A percentile compares a stretch with the other conserved stretches of the same genome.
These are phyloP conservation scores for Fusarium mangiferae DNA, from an alignment of 2,329 filamentous ascomycete genomes.

Conservation along the genomic window DNA sequence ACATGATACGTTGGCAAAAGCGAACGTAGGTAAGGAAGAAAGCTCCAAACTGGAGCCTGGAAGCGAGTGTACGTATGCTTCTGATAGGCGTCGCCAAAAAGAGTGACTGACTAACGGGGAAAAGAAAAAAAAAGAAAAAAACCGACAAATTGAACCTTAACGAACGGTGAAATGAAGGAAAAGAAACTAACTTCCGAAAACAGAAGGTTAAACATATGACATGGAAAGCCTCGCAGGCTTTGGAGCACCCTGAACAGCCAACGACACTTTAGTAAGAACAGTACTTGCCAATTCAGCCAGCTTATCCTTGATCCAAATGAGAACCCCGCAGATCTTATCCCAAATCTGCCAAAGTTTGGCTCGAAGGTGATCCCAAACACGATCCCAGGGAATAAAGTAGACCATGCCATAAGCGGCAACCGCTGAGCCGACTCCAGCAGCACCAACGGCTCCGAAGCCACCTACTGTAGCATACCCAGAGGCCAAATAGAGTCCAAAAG, in stretches of 20 bases:
- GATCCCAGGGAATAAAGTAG: not conserved
- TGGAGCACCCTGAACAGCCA: not conserved
- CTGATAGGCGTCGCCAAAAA: too few species aligned
- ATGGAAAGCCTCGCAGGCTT: not conserved
- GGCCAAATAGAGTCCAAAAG: not conserved
- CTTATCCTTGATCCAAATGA: not conserved
- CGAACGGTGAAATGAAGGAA: not conserved
- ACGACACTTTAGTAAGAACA: not conserved
- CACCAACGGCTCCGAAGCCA: not conserved
- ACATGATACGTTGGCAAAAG: too few species aligned
- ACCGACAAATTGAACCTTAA: not conserved
- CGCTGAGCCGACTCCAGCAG: not conserved
- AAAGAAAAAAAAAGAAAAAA: not conserved
- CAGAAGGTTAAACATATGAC: not conserved
- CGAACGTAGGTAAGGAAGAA: too few species aligned
- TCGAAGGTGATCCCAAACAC: not conserved
- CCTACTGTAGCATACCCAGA: not conserved
- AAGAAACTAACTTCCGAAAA: not conserved
- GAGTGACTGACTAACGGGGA: too few species aligned
- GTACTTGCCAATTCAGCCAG: not conserved
- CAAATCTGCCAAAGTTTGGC: not conserved
- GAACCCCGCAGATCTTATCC: not conserved
- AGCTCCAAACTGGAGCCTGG: too few species aligned
- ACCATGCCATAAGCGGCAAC: not conserved
- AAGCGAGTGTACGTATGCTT: too few species aligned